phyloP scores from a whole-genome alignment of 345 rosid species.

The Heritiera littoralis region DNA sequence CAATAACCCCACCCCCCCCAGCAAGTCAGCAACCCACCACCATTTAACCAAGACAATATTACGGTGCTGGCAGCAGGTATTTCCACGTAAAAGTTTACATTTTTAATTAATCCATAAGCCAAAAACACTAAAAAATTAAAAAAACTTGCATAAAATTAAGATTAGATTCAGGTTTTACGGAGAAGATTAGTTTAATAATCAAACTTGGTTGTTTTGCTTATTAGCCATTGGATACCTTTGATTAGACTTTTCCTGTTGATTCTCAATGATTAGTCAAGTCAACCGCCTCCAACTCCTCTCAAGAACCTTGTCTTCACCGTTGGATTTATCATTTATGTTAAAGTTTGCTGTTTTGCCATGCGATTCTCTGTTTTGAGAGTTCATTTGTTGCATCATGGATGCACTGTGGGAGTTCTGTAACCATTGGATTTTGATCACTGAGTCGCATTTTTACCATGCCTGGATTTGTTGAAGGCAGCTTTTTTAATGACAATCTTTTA shows the following conservation, averaged over 20 bases:
- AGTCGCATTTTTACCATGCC: background rate
- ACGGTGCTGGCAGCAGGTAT: background rate
- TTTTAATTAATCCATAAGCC: background rate
- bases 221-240: background rate
- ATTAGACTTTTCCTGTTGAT: background rate
- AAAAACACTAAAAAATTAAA: background rate
- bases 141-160: background rate
- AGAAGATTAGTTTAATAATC: background rate
- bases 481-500: no score
- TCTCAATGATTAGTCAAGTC: conserved; percentile 10
- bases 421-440: background rate
- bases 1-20: no score
- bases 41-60: background rate
- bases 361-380: background rate
- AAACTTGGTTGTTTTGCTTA: background rate
- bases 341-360: background rate
- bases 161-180: no score
- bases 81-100: background rate
- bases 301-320: background rate
- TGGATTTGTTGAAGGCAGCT: no score
- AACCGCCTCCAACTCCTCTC: background rate
- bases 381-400: background rate
- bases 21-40: background rate
- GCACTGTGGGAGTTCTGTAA: background rate
- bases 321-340: conserved; percentile 7